phyloP scores from a whole-genome alignment of 164 flowering plant species.

The Annona squamosa region DNA sequence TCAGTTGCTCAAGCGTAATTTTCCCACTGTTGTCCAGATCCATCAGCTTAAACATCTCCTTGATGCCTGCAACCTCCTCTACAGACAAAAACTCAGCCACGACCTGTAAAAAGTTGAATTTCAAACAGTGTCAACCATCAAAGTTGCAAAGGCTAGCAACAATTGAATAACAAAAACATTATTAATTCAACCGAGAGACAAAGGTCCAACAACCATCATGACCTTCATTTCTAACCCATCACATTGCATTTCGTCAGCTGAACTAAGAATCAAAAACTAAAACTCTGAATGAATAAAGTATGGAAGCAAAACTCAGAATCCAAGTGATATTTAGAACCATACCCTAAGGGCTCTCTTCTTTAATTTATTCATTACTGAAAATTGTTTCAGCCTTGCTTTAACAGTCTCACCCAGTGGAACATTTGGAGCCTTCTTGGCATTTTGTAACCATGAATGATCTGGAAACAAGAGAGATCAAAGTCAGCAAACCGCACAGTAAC shows the following conservation, averaged over 20 bases:
- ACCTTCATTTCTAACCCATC: background rate
- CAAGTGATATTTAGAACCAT: constrained; percentile 13
- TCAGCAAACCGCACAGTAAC: background rate
- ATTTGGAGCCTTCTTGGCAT: constrained; percentile 84
- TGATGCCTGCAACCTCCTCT: constrained; percentile 90
- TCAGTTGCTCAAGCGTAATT: constrained; percentile 59
- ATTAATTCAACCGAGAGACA: background rate
- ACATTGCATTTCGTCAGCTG: background rate
- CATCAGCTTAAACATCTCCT: constrained; percentile 78
- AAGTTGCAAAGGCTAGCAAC: background rate
- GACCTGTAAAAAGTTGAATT: constrained; percentile 34
- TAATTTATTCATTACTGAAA: constrained; percentile 88
- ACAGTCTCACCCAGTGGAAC: constrained; percentile 85
- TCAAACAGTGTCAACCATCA: background rate
- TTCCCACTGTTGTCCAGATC: constrained; percentile 59
- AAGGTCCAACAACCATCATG: background rate
- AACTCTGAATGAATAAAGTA: background rate
- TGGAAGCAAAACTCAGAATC: background rate
- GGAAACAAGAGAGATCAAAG: constrained; percentile 16
- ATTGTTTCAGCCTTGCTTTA: constrained; percentile 84
- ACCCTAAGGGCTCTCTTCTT: constrained; percentile 94
- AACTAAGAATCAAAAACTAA: background rate
- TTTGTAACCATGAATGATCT: constrained; percentile 93
- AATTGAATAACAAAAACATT: too few relatives aligned
- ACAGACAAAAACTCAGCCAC: constrained; percentile 82